Percentiles rank a stretch among this genome's conserved stretches.
These are phyloP conservation scores for Backusella liffmaniae DNA, from an alignment of 192 early-diverging fungal species.

Conservation along the genomic window DNA sequence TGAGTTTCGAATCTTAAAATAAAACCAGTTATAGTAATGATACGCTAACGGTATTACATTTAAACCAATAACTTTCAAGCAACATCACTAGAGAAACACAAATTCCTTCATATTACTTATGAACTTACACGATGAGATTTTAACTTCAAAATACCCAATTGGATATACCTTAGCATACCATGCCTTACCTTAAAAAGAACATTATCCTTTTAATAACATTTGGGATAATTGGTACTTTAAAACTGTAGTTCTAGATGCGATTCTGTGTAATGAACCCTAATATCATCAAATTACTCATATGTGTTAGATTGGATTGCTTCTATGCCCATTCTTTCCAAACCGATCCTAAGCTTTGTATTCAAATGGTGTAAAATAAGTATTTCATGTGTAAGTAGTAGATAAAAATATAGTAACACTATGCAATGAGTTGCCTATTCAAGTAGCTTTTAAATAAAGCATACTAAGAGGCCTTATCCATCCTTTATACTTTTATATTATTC, in stretches of 20 bases:
- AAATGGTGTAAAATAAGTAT: not conserved
- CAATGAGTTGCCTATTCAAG: not conserved
- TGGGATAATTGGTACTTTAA: not conserved
- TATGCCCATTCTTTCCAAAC: not conserved
- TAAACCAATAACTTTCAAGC: not conserved
- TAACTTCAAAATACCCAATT: not conserved
- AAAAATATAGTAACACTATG: not conserved
- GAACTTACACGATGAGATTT: not conserved
- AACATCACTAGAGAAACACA: not conserved
- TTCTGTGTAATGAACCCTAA: not conserved
- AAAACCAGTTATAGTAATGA: not conserved
- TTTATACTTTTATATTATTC: not conserved
- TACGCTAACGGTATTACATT: not conserved
- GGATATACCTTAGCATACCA: not conserved
- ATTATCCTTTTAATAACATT: not conserved
- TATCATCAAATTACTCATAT: no score
- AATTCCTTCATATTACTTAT: not conserved
- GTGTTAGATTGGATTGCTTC: not conserved
- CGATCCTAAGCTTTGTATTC: not conserved
- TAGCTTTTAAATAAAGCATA: not conserved
- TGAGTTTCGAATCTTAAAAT: not conserved
- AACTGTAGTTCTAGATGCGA: not conserved
- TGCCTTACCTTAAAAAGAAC: not conserved
- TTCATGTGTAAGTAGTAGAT: not conserved
- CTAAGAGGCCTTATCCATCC: not conserved